Percentiles rank a stretch among this genome's conserved stretches.
Conservation (phyloP, 2,329 filamentous ascomycete genomes). For the Cryphonectria carpinicola region DNA sequence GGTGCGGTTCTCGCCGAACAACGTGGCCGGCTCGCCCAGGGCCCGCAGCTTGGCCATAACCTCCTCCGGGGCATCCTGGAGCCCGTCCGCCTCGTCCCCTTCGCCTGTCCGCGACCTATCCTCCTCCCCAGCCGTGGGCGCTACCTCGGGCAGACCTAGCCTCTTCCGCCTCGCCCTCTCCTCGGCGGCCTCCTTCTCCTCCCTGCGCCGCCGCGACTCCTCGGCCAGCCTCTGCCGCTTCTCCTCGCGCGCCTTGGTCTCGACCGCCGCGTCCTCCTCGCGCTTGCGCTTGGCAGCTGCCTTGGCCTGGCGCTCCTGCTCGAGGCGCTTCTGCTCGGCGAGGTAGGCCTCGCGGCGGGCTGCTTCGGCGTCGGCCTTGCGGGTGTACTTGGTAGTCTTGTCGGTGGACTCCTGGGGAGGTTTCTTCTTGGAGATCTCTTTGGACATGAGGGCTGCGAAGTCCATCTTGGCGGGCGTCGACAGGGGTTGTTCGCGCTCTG, state of each 20-base stretch:
- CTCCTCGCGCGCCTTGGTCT: constrained; percentile 72
- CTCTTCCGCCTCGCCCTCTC: constrained; percentile 75
- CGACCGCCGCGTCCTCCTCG: constrained; percentile 81
- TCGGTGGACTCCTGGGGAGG: constrained; percentile 34
- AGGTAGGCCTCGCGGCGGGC: constrained; percentile 79
- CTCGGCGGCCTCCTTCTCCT: constrained; percentile 74
- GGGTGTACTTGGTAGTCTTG: constrained; percentile 70
- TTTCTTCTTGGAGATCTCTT: constrained; percentile 86
- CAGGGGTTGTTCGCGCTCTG: not conserved
- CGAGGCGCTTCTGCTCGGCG: constrained; percentile 76
- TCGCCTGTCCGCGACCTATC: constrained; percentile 35
- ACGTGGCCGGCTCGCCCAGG: constrained; percentile 70
- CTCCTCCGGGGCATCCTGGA: constrained; percentile 70
- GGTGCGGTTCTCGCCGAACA: constrained; percentile 83
- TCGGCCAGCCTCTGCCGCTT: constrained; percentile 82
- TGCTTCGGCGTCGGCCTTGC: constrained; percentile 84
- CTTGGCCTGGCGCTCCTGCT: constrained; percentile 71
- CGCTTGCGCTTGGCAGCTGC: constrained; percentile 80
- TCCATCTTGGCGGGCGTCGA: constrained; percentile 67
- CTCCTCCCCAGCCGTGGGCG: constrained; percentile 36
- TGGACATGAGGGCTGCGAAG: constrained; percentile 91
- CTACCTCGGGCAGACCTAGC: constrained; percentile 78
- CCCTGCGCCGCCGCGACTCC: constrained; percentile 70
- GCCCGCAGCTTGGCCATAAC: constrained; percentile 69
- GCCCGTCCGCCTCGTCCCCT: constrained; percentile 42